Conservation (phyloP, 352 stramenopile species). For the Phytophthora vignae region DNA sequence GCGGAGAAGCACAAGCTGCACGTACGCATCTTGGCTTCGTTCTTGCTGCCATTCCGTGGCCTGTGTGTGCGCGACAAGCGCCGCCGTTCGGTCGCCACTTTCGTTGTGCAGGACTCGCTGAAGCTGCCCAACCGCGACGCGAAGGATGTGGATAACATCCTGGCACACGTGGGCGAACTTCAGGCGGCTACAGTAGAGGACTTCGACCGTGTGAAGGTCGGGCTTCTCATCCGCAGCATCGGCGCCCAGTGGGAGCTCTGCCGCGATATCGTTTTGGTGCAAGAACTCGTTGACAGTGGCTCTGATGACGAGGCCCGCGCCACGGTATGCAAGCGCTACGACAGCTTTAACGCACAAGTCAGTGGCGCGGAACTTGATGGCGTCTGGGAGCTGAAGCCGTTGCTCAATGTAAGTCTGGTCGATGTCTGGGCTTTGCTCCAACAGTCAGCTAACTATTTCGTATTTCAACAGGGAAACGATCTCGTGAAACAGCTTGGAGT, state of each 20-base stretch:
- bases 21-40: slow-evolving; percentile 60
- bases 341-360: slow-evolving; percentile 45
- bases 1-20: slow-evolving; percentile 56
- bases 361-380: slow-evolving; percentile 36
- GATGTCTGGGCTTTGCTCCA: background rate
- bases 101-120: slow-evolving; percentile 71
- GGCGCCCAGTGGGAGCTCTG: slow-evolving; percentile 68
- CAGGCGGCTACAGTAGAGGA: slow-evolving; percentile 20
- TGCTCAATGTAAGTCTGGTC: slow-evolving; percentile 65
- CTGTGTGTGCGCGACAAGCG: slow-evolving; percentile 67
- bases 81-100: slow-evolving; percentile 46
- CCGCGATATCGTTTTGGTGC: slow-evolving; percentile 56
- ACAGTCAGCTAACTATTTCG: slow-evolving; percentile 9
- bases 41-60: slow-evolving; percentile 63
- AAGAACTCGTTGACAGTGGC: slow-evolving; percentile 51
- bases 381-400: slow-evolving; percentile 72
- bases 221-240: slow-evolving; percentile 67
- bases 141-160: slow-evolving; percentile 69
- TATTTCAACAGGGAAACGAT: slow-evolving; percentile 63
- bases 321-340: slow-evolving; percentile 44
- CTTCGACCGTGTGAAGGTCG: slow-evolving; percentile 63
- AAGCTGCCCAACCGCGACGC: slow-evolving; percentile 72
- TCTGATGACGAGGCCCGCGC: slow-evolving; percentile 16
- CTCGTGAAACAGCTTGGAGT: slow-evolving; percentile 67
- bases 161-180: slow-evolving; percentile 50